Evolutionary conservation across 2,329 filamentous ascomycete genomes (phyloP), one percentile per base, ranked within the genome.

Genomic region (Atkinsonella hypoxylon): DNA sequence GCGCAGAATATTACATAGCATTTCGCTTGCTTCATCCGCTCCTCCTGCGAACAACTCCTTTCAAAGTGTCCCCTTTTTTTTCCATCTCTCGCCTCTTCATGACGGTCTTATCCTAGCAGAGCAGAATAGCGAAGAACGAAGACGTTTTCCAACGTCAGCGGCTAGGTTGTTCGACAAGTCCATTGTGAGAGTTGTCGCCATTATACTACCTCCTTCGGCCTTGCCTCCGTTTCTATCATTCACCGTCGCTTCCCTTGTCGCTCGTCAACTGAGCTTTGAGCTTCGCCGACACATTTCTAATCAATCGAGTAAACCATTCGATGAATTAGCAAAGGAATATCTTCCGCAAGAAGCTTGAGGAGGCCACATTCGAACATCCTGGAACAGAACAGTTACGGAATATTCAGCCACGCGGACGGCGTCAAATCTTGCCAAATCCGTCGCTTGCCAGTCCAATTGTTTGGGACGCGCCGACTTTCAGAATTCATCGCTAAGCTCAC

Each of bases 371-470:
- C 39, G 7, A 41, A 5, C 39, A n/a, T 20, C 18, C 4, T 41
- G 18, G 10, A 10, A 4, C 39, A 12, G 3, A 12, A 41, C 18
- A 44, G 20, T 17, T 20, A 36, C 41, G 13, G 41, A 36, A 31
- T 41, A 22, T 32, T 36, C 4, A 31, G 50, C 46, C 50, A 45
- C 50, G 32, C 34, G 50, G 17, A 45, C 26, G 26, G 41, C 47
- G 41, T 40, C 41, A 22, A 36, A 4, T 32, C 34, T 46, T 45
- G 34, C 4, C 13, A 20, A 48, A 26, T 22, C 15, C 38, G 26
- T 42, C 46, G 42, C 26, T 42, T 45, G 34, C n/a, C 11, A 17
- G 36, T 17, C 36, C n/a, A 49, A 15, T 36, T 42, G 41, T 42
- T 49, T 45, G 36, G 22, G 47, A 42, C 42, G 41, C 34, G 17